Conservation (phyloP, 805 yeast genomes). For the Saccharomycopsis lassenensis region DNA sequence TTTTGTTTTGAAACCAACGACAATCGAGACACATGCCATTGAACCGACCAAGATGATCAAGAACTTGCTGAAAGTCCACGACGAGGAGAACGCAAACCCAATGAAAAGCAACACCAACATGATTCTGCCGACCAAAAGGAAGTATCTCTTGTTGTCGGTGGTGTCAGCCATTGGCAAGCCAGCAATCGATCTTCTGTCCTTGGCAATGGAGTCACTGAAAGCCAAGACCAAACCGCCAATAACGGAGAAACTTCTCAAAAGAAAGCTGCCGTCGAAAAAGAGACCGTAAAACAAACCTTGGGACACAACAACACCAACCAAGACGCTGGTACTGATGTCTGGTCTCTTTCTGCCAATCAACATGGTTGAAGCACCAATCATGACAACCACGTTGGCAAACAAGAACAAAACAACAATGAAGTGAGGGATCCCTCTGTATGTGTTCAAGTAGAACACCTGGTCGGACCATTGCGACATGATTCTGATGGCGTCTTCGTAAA, state of each 20-base stretch:
- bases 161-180: slow-evolving; percentile 66
- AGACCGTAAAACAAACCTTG: slow-evolving; percentile 89
- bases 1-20: slow-evolving; percentile 88
- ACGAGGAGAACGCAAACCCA: slow-evolving; percentile 69
- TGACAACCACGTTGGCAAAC: slow-evolving; percentile 47
- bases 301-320: slow-evolving; percentile 58
- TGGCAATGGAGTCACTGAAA: slow-evolving; percentile 73
- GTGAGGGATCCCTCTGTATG: slow-evolving; percentile 68
- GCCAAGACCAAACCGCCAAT: slow-evolving; percentile 88
- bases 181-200: slow-evolving; percentile 63
- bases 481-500: slow-evolving; percentile 79
- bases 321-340: slow-evolving; percentile 56
- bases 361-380: slow-evolving; percentile 63
- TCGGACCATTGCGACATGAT: slow-evolving; percentile 83
- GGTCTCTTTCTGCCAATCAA: slow-evolving; percentile 61
- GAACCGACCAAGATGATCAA: slow-evolving; percentile 62
- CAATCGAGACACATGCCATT: slow-evolving; percentile 61
- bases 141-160: slow-evolving; percentile 67
- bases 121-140: slow-evolving; percentile 79
- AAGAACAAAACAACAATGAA: slow-evolving; percentile 70
- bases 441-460: slow-evolving; percentile 75
- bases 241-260: slow-evolving; percentile 79
- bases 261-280: slow-evolving; percentile 67
- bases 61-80: slow-evolving; percentile 51
- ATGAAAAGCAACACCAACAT: slow-evolving; percentile 75